Conservation (phyloP, 257 asterid genomes). For the Solanum virginianum region DNA sequence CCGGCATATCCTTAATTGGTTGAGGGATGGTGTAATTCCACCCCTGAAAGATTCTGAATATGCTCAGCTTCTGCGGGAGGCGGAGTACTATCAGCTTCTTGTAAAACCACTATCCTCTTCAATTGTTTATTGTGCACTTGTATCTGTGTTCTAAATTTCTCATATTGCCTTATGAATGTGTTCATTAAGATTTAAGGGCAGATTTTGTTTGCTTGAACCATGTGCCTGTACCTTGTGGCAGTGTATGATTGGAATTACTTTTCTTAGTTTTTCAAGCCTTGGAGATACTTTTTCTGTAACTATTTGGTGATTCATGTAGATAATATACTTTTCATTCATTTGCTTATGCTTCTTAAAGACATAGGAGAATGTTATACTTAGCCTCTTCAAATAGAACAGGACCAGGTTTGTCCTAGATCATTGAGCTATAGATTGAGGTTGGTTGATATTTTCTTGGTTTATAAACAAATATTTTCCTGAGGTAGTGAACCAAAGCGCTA, state of each 20-base stretch:
- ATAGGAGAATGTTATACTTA: background rate
- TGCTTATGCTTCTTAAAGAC: background rate
- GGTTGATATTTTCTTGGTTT: background rate
- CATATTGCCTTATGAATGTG: background rate
- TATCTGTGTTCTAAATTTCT: background rate
- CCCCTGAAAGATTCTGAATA: constrained; percentile 50
- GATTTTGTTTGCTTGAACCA: background rate
- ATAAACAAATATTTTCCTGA: background rate
- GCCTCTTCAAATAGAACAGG: background rate
- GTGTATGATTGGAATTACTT: background rate
- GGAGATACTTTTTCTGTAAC: background rate
- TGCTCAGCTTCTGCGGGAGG: constrained; percentile 71
- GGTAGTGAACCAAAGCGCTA: background rate
- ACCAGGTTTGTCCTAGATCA: background rate
- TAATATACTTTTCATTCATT: background rate
- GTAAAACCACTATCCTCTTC: constrained; percentile 28
- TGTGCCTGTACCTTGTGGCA: background rate
- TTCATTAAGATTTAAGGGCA: background rate
- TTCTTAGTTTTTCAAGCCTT: background rate
- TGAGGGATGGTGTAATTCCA: constrained; percentile 85
- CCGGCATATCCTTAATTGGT: constrained; percentile 85
- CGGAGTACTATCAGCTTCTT: constrained; percentile 87
- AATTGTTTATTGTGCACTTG: background rate
- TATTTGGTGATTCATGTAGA: background rate
- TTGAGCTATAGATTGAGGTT: background rate